Percentiles rank a stretch among this genome's conserved stretches.
These are phyloP conservation scores for Dovyalis caffra DNA, from an alignment of 345 rosid genomes.

Conservation along the genomic window DNA sequence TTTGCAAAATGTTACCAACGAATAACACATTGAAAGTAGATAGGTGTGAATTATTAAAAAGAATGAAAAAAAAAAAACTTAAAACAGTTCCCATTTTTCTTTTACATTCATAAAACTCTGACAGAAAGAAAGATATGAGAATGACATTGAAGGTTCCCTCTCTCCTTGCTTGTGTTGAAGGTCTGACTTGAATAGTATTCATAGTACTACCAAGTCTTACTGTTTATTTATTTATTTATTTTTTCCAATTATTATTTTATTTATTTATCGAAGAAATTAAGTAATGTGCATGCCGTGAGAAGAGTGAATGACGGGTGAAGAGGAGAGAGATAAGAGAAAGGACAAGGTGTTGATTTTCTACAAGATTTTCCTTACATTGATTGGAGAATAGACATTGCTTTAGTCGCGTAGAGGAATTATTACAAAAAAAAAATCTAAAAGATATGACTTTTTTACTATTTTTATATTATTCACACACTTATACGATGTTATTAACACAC, in stretches of 20 bases:
- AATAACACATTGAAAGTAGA: too few species aligned
- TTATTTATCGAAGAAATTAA: slow-evolving; percentile 15
- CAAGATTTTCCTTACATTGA: slow-evolving; percentile 35
- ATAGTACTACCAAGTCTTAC: background rate
- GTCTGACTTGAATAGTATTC: slow-evolving; percentile 9
- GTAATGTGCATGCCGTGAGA: slow-evolving; percentile 13
- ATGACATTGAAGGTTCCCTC: too few species aligned
- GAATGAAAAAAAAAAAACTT: too few species aligned
- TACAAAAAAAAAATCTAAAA: too few species aligned
- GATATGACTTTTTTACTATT: too few species aligned
- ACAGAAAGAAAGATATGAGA: too few species aligned
- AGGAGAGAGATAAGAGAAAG: background rate
- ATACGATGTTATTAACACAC: too few species aligned
- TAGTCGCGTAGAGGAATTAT: slow-evolving; percentile 26
- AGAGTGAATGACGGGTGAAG: slow-evolving; percentile 3
- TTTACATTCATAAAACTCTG: too few species aligned
- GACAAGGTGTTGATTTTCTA: slow-evolving; percentile 33
- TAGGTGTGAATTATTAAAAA: too few species aligned
- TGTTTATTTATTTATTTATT: background rate
- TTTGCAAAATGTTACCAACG: too few species aligned
- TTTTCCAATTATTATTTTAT: background rate
- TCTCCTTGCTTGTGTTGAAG: background rate
- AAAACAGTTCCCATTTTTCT: too few species aligned
- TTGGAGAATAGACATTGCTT: slow-evolving; percentile 26
- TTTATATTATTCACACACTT: too few species aligned